phyloP scores from a whole-genome alignment of 2,329 filamentous ascomycete species.

The Xylaria multiplex region DNA sequence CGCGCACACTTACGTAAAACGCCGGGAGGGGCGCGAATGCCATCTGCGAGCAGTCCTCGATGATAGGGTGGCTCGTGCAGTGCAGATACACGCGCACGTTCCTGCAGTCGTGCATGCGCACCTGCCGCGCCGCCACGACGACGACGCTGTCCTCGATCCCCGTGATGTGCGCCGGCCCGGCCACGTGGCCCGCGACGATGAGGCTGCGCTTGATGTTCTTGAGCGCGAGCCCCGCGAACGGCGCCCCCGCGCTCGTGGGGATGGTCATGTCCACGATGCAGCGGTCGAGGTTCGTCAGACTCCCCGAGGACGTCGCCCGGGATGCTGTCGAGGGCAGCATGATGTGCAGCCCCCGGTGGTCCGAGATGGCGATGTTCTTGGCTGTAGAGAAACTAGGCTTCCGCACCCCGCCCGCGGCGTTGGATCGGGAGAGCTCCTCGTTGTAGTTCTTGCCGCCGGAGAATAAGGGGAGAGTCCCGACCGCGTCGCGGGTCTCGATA shows the following conservation, averaged over 20 bases:
- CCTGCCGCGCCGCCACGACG: slow-evolving; percentile 84
- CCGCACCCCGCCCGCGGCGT: slow-evolving; percentile 54
- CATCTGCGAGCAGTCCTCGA: slow-evolving; percentile 85
- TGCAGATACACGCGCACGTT: slow-evolving; percentile 86
- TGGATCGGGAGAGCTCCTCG: slow-evolving; percentile 60
- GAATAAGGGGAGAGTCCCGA: slow-evolving; percentile 52
- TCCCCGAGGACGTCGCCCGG: slow-evolving; percentile 77
- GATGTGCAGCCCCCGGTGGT: slow-evolving; percentile 76
- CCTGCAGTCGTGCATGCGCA: slow-evolving; percentile 88
- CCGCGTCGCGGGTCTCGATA: slow-evolving; percentile 50
- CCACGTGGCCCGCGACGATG: slow-evolving; percentile 80
- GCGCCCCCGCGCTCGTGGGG: slow-evolving; percentile 66
- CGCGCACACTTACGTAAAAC: slow-evolving; percentile 69
- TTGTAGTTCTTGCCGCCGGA: slow-evolving; percentile 63
- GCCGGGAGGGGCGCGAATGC: slow-evolving; percentile 81
- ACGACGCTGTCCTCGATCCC: slow-evolving; percentile 76
- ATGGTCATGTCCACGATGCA: slow-evolving; percentile 86
- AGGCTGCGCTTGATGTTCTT: slow-evolving; percentile 76
- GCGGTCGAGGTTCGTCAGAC: slow-evolving; percentile 72
- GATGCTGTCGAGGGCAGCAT: slow-evolving; percentile 77
- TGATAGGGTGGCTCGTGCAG: slow-evolving; percentile 86
- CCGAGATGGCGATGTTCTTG: slow-evolving; percentile 70
- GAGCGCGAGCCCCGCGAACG: slow-evolving; percentile 75
- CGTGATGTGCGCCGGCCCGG: slow-evolving; percentile 86
- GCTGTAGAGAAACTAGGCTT: slow-evolving; percentile 72